Percentiles rank a stretch among this genome's conserved stretches.
phyloP scores from a whole-genome alignment of 441 rosid species.

The Pelargonium cotyledonis region DNA sequence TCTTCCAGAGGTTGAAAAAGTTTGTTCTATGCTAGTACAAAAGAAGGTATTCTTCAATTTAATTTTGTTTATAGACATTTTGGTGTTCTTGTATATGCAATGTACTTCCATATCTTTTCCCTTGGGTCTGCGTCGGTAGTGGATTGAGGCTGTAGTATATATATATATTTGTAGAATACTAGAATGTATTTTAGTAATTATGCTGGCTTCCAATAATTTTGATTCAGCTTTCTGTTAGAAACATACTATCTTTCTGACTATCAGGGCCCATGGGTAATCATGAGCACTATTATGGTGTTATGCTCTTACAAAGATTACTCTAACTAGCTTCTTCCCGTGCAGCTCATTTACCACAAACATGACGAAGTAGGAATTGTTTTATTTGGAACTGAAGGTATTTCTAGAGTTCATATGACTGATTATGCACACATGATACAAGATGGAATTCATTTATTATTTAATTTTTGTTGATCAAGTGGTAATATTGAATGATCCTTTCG shows the following conservation, averaged over 20 bases:
- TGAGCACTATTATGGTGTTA: neutral
- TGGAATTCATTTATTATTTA: too few species aligned
- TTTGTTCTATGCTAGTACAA: slow-evolving; percentile 61
- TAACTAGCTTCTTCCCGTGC: slow-evolving; percentile 24
- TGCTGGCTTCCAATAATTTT: too few species aligned
- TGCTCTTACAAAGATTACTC: neutral
- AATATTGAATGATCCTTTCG: too few species aligned
- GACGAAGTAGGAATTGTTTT: slow-evolving; percentile 84
- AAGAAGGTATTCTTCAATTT: slow-evolving; percentile 55
- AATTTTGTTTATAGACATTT: neutral
- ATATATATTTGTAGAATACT: too few species aligned
- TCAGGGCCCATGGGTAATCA: too few species aligned
- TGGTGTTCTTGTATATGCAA: neutral
- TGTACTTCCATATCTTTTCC: neutral
- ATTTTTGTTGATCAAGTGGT: too few species aligned
- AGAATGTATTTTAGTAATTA: too few species aligned
- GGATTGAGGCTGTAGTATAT: too few species aligned
- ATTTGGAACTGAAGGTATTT: slow-evolving; percentile 82
- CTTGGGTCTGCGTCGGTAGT: neutral
- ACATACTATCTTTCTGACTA: too few species aligned
- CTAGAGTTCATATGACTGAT: neutral
- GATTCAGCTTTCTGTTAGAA: too few species aligned
- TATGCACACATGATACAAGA: too few species aligned
- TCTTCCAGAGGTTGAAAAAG: slow-evolving; percentile 57
- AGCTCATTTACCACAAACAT: slow-evolving; percentile 64